phyloP scores from a whole-genome alignment of 2,329 filamentous ascomycete species.

The Talaromyces verruculosus region DNA sequence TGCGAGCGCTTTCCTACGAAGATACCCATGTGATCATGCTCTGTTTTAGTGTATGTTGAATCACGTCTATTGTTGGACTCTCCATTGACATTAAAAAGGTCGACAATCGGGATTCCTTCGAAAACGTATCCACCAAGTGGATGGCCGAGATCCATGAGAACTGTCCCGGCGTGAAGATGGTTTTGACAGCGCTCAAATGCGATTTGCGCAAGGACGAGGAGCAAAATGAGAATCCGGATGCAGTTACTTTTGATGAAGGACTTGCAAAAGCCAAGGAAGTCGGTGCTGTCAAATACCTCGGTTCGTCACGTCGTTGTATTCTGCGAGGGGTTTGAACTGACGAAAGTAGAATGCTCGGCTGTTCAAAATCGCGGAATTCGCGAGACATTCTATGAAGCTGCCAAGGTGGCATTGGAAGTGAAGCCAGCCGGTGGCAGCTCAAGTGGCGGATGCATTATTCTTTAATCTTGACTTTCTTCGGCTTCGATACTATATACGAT shows the following conservation, averaged over 20 bases:
- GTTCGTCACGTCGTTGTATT: conserved; percentile 44
- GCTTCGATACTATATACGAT: conserved; percentile 4
- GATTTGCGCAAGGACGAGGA: conserved; percentile 82
- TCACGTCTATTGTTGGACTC: too few relatives aligned
- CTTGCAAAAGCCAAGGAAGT: conserved; percentile 89
- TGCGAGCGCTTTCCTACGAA: conserved; percentile 94
- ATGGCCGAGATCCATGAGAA: conserved; percentile 97
- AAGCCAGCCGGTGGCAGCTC: conserved; percentile 41
- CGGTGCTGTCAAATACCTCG: conserved; percentile 86
- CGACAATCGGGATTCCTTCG: conserved; percentile 91
- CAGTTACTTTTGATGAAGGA: conserved; percentile 86
- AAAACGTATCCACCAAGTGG: conserved; percentile 99
- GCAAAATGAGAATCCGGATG: conserved; percentile 62
- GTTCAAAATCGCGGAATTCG: conserved; percentile 98
- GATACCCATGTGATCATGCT: conserved; percentile 99
- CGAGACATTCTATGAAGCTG: conserved; percentile 97
- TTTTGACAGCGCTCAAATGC: conserved; percentile 94
- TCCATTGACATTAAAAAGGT: conserved; percentile 49
- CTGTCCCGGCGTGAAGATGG: conserved; percentile 90
- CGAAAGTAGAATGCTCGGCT: conserved; percentile 77
- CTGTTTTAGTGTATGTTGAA: conserved; percentile 74
- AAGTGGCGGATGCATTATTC: conserved; percentile 39
- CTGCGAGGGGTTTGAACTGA: background rate
- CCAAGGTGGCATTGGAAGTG: conserved; percentile 75
- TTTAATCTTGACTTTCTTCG: conserved; percentile 27